Evolutionary conservation across 768 basidiomycete genomes (phyloP).

Genomic region (Serendipita sp.): DNA sequence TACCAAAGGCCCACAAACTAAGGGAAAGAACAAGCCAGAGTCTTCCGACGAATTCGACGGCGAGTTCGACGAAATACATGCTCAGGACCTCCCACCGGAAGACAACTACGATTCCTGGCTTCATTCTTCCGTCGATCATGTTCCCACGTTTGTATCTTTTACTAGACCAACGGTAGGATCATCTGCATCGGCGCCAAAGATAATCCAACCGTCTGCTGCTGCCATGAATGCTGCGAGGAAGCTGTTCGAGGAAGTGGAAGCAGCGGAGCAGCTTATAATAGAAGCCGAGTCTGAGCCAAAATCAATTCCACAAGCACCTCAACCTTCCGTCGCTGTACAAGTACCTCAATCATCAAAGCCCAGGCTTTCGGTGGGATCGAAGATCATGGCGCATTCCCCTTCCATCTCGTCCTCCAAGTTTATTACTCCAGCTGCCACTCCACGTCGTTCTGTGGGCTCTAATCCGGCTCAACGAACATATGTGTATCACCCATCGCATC

Average conservation of each 20-base stretch:
- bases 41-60: background rate
- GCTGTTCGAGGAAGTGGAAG: conserved; percentile 24
- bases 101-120: conserved; percentile 9
- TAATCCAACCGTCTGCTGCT: conserved; percentile 35
- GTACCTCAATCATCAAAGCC: too few relatives aligned
- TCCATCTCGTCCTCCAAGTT: background rate
- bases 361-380: too few relatives aligned
- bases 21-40: background rate
- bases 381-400: too few relatives aligned
- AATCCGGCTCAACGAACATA: too few relatives aligned
- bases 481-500: too few relatives aligned
- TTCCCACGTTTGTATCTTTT: conserved; percentile 9
- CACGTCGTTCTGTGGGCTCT: too few relatives aligned
- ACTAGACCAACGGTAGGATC: conserved; percentile 16
- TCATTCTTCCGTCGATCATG: background rate
- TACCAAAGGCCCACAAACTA: too few relatives aligned
- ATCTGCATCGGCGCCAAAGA: conserved; percentile 28
- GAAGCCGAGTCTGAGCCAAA: background rate
- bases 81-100: background rate
- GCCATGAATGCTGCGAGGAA: conserved; percentile 42
- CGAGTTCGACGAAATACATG: background rate
- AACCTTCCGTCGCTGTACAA: background rate
- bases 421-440: too few relatives aligned
- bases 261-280: conserved; percentile 8
- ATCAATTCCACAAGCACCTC: conserved; percentile 19